Conservation (phyloP, 768 basidiomycete genomes). For the Ramaria sp. region DNA sequence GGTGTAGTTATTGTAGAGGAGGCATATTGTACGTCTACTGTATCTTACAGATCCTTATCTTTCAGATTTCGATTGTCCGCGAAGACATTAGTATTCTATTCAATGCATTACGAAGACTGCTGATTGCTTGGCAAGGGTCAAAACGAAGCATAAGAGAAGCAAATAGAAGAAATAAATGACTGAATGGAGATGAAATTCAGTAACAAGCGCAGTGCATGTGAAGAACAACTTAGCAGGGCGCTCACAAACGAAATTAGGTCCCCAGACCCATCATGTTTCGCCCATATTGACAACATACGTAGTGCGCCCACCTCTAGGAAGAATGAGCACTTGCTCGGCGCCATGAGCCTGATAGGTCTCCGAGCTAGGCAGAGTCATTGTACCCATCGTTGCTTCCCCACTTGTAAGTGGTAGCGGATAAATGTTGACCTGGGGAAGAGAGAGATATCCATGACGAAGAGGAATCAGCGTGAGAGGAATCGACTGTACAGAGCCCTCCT, state of each 20-base stretch:
- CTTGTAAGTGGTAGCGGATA: conserved; percentile 40
- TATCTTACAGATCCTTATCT: no score
- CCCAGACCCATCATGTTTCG: not conserved
- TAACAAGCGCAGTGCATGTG: no score
- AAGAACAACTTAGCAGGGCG: no score
- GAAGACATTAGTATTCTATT: no score
- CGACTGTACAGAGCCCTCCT: conserved; percentile 54
- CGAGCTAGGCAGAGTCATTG: conserved; percentile 46
- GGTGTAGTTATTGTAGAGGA: not conserved
- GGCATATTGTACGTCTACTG: no score
- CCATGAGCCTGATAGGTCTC: conserved; percentile 83
- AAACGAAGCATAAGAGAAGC: no score
- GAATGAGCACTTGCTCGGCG: conserved; percentile 67
- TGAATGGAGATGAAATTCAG: no score
- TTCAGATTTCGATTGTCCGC: no score
- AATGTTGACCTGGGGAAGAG: conserved; percentile 63
- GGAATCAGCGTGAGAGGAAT: conserved; percentile 74
- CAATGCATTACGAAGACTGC: no score
- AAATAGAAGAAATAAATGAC: no score
- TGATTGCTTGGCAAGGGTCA: no score
- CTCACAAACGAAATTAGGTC: no score
- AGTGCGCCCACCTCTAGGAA: conserved; percentile 73
- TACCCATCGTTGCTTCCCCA: conserved; percentile 45
- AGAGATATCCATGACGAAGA: conserved; percentile 70
- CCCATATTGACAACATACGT: conserved; percentile 79